Conservation (phyloP, 1,139 yeast genomes). For the Diutina siamensis region DNA sequence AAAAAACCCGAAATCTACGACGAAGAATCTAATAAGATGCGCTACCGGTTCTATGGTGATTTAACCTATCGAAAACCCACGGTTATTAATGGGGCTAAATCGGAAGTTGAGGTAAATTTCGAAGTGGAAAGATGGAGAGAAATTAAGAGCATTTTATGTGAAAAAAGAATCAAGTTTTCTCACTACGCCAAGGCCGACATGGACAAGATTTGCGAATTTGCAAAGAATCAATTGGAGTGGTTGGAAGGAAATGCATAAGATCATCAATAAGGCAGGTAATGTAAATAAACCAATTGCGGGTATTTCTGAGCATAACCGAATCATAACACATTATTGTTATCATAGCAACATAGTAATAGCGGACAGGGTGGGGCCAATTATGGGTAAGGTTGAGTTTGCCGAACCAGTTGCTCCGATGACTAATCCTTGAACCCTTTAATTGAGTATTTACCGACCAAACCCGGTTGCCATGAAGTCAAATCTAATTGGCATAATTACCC, state of each 20-base stretch:
- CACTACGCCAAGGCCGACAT: neutral
- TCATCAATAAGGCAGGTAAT: neutral
- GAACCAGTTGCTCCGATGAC: no score
- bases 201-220: neutral
- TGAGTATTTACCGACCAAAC: no score
- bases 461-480: no score
- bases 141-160: neutral
- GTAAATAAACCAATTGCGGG: no score
- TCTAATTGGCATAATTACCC: no score
- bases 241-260: neutral
- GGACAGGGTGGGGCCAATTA: no score
- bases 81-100: neutral
- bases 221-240: slow-evolving; percentile 3
- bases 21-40: neutral
- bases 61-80: neutral
- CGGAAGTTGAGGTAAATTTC: neutral
- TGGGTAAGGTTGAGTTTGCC: no score
- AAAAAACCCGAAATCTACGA: slow-evolving; percentile 3
- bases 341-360: no score
- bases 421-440: no score
- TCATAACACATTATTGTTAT: no score
- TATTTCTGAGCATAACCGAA: no score
- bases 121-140: slow-evolving; percentile 5
- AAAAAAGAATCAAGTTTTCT: neutral
- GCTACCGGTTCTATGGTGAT: slow-evolving; percentile 1